Conservation (phyloP, 2,329 filamentous ascomycete species). For the Metarhizium robertsii region DNA sequence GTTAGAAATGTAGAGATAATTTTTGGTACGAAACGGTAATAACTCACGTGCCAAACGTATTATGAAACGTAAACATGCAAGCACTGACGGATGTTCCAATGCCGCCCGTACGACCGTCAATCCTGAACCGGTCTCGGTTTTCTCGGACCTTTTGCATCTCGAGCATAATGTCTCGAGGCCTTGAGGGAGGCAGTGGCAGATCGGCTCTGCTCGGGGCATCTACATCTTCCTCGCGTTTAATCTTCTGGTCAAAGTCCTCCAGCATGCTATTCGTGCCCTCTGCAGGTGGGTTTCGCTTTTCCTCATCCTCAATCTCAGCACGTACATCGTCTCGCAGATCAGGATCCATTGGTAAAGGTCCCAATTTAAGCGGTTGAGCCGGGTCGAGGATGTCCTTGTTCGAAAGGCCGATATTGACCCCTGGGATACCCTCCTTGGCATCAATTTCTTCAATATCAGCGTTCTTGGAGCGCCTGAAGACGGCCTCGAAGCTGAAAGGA, state of each 20-base stretch:
- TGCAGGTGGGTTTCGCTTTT: slow-evolving; percentile 63
- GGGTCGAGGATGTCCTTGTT: slow-evolving; percentile 53
- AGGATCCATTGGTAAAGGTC: slow-evolving; percentile 72
- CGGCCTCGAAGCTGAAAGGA: slow-evolving; percentile 53
- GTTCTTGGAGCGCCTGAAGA: slow-evolving; percentile 47
- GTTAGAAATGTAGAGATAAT: not conserved
- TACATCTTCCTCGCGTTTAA: slow-evolving; percentile 81
- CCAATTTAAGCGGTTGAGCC: slow-evolving; percentile 58
- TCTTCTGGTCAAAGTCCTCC: slow-evolving; percentile 79
- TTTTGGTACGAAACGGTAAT: too few species aligned
- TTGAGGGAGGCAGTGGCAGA: slow-evolving; percentile 78
- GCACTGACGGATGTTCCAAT: slow-evolving; percentile 76
- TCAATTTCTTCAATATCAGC: slow-evolving; percentile 55
- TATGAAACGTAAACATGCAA: slow-evolving; percentile 98
- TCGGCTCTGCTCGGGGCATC: slow-evolving; percentile 72
- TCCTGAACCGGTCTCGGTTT: slow-evolving; percentile 82
- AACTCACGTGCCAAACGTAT: slow-evolving; percentile 77
- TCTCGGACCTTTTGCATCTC: slow-evolving; percentile 93
- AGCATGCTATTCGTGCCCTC: slow-evolving; percentile 65
- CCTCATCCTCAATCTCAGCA: slow-evolving; percentile 78
- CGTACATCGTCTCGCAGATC: slow-evolving; percentile 79
- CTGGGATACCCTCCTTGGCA: slow-evolving; percentile 55
- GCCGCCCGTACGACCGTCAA: slow-evolving; percentile 75
- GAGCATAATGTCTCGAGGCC: slow-evolving; percentile 82
- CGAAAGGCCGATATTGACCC: slow-evolving; percentile 50